These are phyloP conservation scores for Kuraishia hungarica DNA, from an alignment of 805 yeast species.

Conservation along the genomic window DNA sequence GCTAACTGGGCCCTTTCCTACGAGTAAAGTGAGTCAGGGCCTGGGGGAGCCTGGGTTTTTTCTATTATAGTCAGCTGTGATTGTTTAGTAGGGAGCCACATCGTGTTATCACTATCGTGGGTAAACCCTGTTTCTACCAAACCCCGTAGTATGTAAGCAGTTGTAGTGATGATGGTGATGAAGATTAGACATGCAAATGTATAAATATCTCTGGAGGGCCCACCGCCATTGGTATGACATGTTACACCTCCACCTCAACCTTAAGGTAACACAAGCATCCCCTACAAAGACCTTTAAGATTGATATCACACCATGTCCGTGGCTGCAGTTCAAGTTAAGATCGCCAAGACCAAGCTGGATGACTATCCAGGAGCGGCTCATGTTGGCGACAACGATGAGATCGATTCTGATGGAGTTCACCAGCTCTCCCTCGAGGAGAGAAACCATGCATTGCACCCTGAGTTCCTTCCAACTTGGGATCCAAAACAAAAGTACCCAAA, in stretches of 20 bases:
- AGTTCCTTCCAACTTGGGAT: conserved; percentile 66
- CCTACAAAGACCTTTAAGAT: too few relatives aligned
- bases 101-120: not conserved
- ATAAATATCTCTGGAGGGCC: not conserved
- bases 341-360: not conserved
- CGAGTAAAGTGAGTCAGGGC: too few relatives aligned
- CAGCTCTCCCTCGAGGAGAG: not conserved
- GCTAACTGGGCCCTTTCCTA: not conserved
- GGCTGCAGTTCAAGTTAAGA: not conserved
- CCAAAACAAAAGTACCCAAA: conserved; percentile 41
- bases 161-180: not conserved
- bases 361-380: not conserved
- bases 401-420: not conserved
- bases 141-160: not conserved
- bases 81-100: not conserved
- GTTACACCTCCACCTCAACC: too few relatives aligned
- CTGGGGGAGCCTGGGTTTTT: too few relatives aligned
- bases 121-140: not conserved
- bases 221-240: too few relatives aligned
- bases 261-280: too few relatives aligned
- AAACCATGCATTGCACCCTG: conserved; percentile 27
- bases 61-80: not conserved
- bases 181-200: not conserved
- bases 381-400: not conserved
- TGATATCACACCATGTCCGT: not conserved